Percentiles rank a stretch among this genome's conserved stretches.
Evolutionary conservation across 2,329 filamentous ascomycete genomes (phyloP).

Genomic region (Fusarium subtropicale): DNA sequence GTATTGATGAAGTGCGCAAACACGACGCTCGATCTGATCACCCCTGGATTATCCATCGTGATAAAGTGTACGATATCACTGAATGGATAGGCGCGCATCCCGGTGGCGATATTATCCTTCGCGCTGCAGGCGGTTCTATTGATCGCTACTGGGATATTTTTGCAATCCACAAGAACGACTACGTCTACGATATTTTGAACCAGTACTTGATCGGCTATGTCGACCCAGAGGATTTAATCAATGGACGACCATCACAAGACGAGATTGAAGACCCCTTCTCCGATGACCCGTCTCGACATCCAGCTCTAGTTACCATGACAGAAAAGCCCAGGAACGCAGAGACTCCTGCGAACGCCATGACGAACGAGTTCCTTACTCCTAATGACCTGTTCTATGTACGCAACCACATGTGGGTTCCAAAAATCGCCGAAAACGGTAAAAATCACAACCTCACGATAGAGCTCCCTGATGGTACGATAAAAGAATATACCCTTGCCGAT

Average conservation of each 20-base stretch:
- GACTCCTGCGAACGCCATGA: slow-evolving; percentile 63
- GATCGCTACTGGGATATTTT: slow-evolving; percentile 79
- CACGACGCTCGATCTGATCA: slow-evolving; percentile 64
- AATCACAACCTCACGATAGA: slow-evolving; percentile 65
- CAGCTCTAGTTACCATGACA: slow-evolving; percentile 63
- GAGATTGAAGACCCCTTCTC: slow-evolving; percentile 71
- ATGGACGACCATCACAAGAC: slow-evolving; percentile 65
- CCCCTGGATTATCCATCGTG: slow-evolving; percentile 73
- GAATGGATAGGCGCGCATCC: slow-evolving; percentile 75
- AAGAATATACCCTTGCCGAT: slow-evolving; percentile 65
- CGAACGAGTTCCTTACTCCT: slow-evolving; percentile 64
- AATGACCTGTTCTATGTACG: slow-evolving; percentile 69
- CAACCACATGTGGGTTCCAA: slow-evolving; percentile 73
- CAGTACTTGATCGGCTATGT: slow-evolving; percentile 73
- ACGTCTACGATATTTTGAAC: slow-evolving; percentile 73
- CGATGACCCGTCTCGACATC: slow-evolving; percentile 64
- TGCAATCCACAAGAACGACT: slow-evolving; percentile 72
- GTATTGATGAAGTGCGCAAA: slow-evolving; percentile 63
- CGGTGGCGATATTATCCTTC: slow-evolving; percentile 74
- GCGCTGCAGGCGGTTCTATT: slow-evolving; percentile 72
- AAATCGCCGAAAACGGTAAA: slow-evolving; percentile 53
- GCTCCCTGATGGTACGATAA: slow-evolving; percentile 64
- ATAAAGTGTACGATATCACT: slow-evolving; percentile 77
- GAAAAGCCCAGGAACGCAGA: slow-evolving; percentile 71
- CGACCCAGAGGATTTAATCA: slow-evolving; percentile 67